Base-by-base conservation (phyloP, 176 grass and related monocot species). In the Pontederia crassipes region DNA sequence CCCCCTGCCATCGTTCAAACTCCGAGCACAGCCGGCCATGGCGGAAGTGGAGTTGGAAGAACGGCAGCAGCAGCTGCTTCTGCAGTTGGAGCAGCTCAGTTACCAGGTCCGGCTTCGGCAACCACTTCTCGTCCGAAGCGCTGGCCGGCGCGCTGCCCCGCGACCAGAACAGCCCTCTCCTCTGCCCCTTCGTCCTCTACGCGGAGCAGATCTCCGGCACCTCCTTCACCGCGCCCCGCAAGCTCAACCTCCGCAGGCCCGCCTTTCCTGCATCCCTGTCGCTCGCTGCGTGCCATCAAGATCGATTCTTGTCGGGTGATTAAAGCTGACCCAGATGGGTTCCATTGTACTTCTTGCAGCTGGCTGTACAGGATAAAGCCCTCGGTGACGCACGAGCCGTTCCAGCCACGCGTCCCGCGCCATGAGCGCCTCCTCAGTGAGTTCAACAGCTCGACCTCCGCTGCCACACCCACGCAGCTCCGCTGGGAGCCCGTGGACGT, bases 131-230 rank as follows among this genome's bases (percentile, higher is more conserved):
- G 3, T 90, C 87, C 32, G 92, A 96, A 55, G 72, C 83, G 12
- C 59, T 90, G 61, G 72, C 72, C 1, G 83, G 64, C 46, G 77
- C 75, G 51, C 70, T 83, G 62, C 75, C 81, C 12, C 70, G 27
- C 45, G 49, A 18, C 9, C 92, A 90, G 48, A 96, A 96, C 83
- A 96, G 62, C 73, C 87, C 92, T 32, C 81, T 90, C 26, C 11
- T 62, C 55, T 96, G 92, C 75, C 83, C 92, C 29, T 70, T 75
- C 8, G 81, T 80, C 1, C 92, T 96, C 92, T 96, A 96, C 87
- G 92, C 87, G 66, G 92, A 96, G 83, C 92, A 96, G 81, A 83
- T 96, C 58, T 96, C 92, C 59, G 92, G 92, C 75, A 85, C 92
- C 54, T 82, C 92, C 73, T 96, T 96, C 81, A 96, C 87, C 49